Evolutionary conservation across 331 rosid species (phyloP), one percentile per base, ranked within the genome.

Genomic region (Telfairia occidentalis): DNA sequence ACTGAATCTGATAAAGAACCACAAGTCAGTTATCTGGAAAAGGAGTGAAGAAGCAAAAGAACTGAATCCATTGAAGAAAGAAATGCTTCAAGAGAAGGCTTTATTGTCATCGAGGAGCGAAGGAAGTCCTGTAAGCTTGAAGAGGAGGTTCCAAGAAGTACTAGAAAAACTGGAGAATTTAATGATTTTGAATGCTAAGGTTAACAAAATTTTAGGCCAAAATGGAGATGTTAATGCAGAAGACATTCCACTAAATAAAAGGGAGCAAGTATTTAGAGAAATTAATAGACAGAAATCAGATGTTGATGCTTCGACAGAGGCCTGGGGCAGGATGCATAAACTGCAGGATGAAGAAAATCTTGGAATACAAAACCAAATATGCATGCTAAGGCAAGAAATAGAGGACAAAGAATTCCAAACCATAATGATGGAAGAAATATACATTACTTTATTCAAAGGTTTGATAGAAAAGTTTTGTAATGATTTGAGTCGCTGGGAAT

Each of bases 1-100:
- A 55, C 86, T 78, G 43, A 90, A 92, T 88, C 75, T 90, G 88
- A 85, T 82, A 38, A 83, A 87, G 83, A 88, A 32, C 81, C 96
- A 92, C 0, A 90, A 90, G 75, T 81, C 89, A 5, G 80, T 87
- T 57, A 90, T 88, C 78, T 84, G 82, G 55, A 78, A 75, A 78
- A 90, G 79, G 84, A 87, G 84, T 13, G 71, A 21, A 10, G 85
- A 84, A 78, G 87, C 85, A 71, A 90, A 88, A 72, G 90, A 86
- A 75, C 37, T 76, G 83, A 83, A 65, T 73, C 45, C 50, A 79
- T 78, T 78, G 63, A 87, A 69, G 79, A n/a, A 67, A 76, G 87
- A 84, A 77, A 53, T 76, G 49, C 21, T 73, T 11, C 86, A 63
- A 15, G 92, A 85, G 42, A 87, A 81, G 64, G 73, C 13, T 38